Conservation (phyloP, 768 basidiomycete species). For the Mrakia gelida region DNA sequence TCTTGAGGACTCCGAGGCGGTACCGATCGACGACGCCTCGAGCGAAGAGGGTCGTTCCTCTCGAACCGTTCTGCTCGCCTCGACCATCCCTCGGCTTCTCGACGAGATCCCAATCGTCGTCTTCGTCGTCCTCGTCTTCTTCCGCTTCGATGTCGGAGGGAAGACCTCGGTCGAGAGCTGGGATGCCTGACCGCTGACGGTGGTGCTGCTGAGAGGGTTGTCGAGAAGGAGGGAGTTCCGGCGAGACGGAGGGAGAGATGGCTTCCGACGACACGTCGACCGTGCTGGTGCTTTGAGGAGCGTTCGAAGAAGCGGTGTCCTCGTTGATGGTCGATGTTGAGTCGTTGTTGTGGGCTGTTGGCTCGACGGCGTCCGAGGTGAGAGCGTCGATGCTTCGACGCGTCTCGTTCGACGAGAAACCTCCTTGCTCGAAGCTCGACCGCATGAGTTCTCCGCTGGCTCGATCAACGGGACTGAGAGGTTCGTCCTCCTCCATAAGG, state of each 20-base stretch:
- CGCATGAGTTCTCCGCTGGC: conserved; percentile 18
- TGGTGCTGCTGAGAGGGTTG: conserved; percentile 36
- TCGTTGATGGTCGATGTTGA: conserved; percentile 23
- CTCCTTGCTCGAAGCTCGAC: conserved; percentile 4
- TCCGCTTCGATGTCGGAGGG: conserved; percentile 51
- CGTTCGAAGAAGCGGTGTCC: background rate
- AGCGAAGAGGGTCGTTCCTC: conserved; percentile 76
- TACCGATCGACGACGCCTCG: conserved; percentile 90
- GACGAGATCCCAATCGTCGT: conserved; percentile 85
- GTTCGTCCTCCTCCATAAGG: conserved; percentile 59
- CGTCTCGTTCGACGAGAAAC: background rate
- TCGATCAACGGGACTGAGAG: conserved; percentile 1
- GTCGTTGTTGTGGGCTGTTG: background rate
- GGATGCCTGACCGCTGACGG: conserved; percentile 76
- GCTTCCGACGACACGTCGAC: conserved; percentile 5
- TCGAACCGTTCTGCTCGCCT: conserved; percentile 77
- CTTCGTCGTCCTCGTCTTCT: conserved; percentile 55
- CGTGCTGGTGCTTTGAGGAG: conserved; percentile 1
- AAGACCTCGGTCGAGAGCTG: conserved; percentile 69
- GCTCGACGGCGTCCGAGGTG: background rate
- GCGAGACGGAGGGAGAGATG: background rate
- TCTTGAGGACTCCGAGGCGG: conserved; percentile 48
- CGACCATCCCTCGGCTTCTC: conserved; percentile 61
- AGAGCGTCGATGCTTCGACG: background rate
- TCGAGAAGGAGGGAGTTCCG: background rate